Evolutionary conservation across 75 land plant genomes (phyloP), one percentile per base, ranked within the genome.

Genomic region (Cunninghamia lanceolata): DNA sequence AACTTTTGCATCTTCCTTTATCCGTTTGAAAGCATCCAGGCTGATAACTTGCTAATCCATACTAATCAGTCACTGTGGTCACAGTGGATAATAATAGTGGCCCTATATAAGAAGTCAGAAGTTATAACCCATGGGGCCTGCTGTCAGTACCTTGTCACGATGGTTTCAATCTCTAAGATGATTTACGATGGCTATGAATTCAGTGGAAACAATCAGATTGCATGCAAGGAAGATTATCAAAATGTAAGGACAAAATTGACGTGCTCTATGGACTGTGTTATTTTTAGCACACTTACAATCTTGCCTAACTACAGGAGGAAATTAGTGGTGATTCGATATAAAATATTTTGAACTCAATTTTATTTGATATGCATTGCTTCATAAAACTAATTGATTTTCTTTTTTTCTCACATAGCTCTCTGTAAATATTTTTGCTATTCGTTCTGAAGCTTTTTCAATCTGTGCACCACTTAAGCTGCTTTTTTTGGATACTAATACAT

Each of bases 1-100:
- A 43, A 80, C 21, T 21, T 77, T 77, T 77, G 21, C 14, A n/a
- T 28, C n/a, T 78, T 43, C 30, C 13, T 80, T 17, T 80, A 45
- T 43, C 34, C 10, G 34, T 45, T 45, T 80, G 32, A 80, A 45
- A 28, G 30, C 14, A 4, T 42, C 45, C 50, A 10, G 42, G 50
- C 11, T 80, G 82, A 80, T 80, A 80, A 45, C 82, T 80, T 80
- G 82, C 82, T 45, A 80, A 80, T 45, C 50, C 45, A 28, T 80
- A 3, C 14, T 80, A 19, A 40, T 77, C 80, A 77, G 45, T 77
- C 80, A 77, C n/a, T 19, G 17, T 39, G 76, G 76, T 73, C 13
- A 35, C 36, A 32, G 15, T 38, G 47, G 43, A 42, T 79, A n/a
- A 40, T 79, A 79, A 28, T 79, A 79, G 82, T n/a, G 40, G 14